Percentiles rank a stretch among this genome's conserved stretches.
Evolutionary conservation across 805 yeast genomes (phyloP).

Genomic region (Kuraishia ogatae): DNA sequence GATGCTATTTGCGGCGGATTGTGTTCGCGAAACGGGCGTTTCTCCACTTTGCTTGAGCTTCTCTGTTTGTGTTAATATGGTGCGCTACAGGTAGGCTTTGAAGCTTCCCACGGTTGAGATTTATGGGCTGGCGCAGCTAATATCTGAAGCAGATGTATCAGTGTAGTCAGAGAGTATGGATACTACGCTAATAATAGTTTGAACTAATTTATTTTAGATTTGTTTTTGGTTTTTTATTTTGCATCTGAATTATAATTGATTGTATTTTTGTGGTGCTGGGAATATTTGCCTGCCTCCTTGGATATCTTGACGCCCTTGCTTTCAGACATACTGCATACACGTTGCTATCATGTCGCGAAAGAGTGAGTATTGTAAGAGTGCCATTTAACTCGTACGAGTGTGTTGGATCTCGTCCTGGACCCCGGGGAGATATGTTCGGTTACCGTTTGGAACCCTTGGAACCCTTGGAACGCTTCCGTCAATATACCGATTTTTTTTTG

Average conservation of each 20-base stretch:
- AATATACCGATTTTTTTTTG: too few relatives aligned
- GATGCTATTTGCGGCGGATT: not conserved
- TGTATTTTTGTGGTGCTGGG: not conserved
- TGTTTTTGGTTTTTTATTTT: not conserved
- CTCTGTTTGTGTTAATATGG: not conserved
- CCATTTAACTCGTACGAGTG: not conserved
- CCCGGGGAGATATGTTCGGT: too few relatives aligned
- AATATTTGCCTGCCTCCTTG: not conserved
- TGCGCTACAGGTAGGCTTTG: not conserved
- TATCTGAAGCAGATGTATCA: not conserved
- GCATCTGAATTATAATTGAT: not conserved
- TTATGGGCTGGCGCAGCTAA: not conserved
- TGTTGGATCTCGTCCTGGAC: not conserved
- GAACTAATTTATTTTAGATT: too few relatives aligned
- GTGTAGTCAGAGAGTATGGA: not conserved
- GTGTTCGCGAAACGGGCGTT: not conserved
- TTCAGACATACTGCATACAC: not conserved
- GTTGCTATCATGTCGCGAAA: not conserved
- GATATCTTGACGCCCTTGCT: not conserved
- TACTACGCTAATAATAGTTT: not conserved
- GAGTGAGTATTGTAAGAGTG: not conserved
- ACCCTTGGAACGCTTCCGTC: too few relatives aligned
- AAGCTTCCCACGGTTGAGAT: not conserved
- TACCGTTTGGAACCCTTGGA: too few relatives aligned
- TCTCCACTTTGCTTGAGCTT: not conserved